Evolutionary conservation across 164 flowering plant genomes (phyloP).

Genomic region (Buxus sempervirens): DNA sequence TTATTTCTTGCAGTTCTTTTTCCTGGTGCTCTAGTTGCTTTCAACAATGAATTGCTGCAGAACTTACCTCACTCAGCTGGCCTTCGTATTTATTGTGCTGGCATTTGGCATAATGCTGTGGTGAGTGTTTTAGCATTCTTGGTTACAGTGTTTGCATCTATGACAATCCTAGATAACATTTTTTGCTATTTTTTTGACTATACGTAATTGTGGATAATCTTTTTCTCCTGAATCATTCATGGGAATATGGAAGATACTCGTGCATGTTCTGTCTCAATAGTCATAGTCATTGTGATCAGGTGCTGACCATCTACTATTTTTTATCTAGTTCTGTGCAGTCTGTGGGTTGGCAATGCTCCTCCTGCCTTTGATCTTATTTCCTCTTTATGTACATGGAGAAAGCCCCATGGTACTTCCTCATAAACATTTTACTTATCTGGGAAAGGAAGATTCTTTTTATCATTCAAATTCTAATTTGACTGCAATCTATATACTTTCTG

Average conservation of each 20-base stretch:
- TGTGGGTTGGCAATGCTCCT: conserved; percentile 61
- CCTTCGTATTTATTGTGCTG: conserved; percentile 91
- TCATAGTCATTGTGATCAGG: background rate
- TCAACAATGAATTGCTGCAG: conserved; percentile 55
- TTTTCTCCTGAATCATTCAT: background rate
- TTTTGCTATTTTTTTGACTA: too few relatives aligned
- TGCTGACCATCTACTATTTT: conserved; percentile 12
- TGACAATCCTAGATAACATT: background rate
- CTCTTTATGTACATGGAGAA: conserved; percentile 62
- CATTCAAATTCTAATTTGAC: background rate
- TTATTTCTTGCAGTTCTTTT: conserved; percentile 67
- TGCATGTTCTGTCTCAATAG: background rate
- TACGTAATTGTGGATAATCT: too few relatives aligned
- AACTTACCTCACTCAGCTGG: conserved; percentile 40
- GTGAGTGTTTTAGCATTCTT: conserved; percentile 39
- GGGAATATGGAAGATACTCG: background rate
- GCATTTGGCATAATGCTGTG: conserved; percentile 92
- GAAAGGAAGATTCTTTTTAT: background rate
- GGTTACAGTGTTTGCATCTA: background rate
- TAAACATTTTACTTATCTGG: background rate
- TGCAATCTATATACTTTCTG: background rate
- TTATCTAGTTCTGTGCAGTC: conserved; percentile 61
- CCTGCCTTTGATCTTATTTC: conserved; percentile 61
- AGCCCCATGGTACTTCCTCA: conserved; percentile 54
- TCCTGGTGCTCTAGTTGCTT: conserved; percentile 92